Percentiles rank a stretch among this genome's conserved stretches.
Conservation (phyloP, 73 alveolate genomes). For the Paramecium octaurelia region DNA sequence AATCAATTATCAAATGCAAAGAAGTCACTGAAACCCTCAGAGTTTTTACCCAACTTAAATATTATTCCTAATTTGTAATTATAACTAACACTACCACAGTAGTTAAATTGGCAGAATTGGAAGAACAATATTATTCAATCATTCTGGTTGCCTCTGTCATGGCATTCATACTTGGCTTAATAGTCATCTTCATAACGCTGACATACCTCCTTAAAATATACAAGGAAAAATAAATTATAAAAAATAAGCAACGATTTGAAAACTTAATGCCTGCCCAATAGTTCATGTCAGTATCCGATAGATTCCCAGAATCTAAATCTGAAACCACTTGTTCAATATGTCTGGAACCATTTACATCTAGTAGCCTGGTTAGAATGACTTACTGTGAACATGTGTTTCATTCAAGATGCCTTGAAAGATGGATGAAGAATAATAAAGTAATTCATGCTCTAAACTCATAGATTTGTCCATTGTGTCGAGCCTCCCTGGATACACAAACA, state of each 20-base stretch:
- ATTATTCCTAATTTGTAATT: not conserved
- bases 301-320: not conserved
- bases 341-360: not conserved
- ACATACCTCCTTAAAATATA: not conserved
- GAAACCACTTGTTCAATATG: slow-evolving; percentile 24
- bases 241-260: not conserved
- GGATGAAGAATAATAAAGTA: slow-evolving; percentile 58
- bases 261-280: not conserved
- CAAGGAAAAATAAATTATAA: not conserved
- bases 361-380: not conserved
- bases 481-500: not conserved
- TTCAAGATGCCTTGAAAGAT: not conserved
- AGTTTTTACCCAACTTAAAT: not conserved
- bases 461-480: not conserved
- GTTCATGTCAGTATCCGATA: not conserved
- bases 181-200: not conserved
- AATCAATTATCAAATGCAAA: not conserved
- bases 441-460: not conserved
- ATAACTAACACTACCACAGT: not conserved
- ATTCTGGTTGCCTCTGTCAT: not conserved
- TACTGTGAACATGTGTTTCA: slow-evolving; percentile 51
- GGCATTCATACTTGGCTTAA: not conserved
- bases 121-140: not conserved
- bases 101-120: not conserved
- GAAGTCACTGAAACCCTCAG: not conserved